Conservation (phyloP, 2,329 filamentous ascomycete genomes). For the Sclerotinia trifoliorum region DNA sequence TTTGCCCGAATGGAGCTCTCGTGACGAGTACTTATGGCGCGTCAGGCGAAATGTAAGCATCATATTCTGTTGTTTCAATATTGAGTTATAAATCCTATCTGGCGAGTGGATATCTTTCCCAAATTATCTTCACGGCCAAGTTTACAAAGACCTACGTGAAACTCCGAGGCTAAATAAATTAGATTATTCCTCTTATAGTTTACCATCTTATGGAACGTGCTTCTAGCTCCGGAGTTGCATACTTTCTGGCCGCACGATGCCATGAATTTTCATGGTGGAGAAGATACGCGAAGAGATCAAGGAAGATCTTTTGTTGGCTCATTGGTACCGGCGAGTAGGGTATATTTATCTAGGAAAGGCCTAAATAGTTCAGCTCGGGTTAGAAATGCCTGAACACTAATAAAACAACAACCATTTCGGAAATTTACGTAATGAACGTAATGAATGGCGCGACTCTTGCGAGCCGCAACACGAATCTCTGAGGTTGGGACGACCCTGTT, state of each 20-base stretch:
- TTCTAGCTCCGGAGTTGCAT: no score
- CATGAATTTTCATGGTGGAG: constrained; percentile 6
- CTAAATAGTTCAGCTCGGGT: neutral
- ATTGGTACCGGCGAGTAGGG: neutral
- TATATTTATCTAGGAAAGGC: neutral
- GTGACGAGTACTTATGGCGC: neutral
- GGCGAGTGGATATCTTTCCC: neutral
- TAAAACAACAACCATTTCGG: neutral
- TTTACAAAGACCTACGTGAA: no score
- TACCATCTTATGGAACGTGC: no score
- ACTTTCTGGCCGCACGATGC: no score
- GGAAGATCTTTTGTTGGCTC: constrained; percentile 7
- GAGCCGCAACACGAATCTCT: neutral
- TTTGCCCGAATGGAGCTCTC: neutral
- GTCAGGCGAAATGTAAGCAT: neutral
- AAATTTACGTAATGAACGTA: neutral
- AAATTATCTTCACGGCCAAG: neutral
- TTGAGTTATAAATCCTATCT: neutral
- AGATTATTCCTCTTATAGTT: no score
- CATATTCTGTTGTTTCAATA: neutral
- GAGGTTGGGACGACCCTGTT: neutral
- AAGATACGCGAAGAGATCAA: constrained; percentile 1
- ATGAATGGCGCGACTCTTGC: neutral
- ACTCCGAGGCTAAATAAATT: no score
- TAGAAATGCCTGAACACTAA: neutral